Conservation (phyloP, 2,329 filamentous ascomycete species). For the Curvularia eragrostidis region DNA sequence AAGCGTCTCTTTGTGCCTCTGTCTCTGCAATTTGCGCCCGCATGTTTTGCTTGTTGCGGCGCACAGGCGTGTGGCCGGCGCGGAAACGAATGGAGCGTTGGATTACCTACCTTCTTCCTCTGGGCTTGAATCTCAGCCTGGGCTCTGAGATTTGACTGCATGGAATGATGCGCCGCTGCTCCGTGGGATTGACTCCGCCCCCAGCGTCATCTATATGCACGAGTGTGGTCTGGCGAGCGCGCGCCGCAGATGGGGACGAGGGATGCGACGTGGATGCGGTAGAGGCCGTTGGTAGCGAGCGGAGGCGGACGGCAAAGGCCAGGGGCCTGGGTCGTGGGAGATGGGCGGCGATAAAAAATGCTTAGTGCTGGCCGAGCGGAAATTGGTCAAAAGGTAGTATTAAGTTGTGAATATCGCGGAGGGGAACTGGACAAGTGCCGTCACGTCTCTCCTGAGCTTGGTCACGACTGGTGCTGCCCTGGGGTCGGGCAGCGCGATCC, state of each 20-base stretch:
- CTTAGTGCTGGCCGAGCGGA: conserved; percentile 5
- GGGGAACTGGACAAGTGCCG: conserved; percentile 4
- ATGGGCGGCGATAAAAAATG: conserved; percentile 13
- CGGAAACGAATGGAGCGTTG: conserved; percentile 7
- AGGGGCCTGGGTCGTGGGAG: conserved; percentile 26
- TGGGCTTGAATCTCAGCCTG: conserved; percentile 66
- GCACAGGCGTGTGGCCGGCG: conserved; percentile 6
- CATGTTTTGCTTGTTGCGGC: conserved; percentile 13
- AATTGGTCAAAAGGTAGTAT: conserved; percentile 6
- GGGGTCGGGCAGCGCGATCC: conserved; percentile 24
- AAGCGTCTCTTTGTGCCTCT: background rate
- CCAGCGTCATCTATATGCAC: conserved; percentile 46
- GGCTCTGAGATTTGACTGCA: conserved; percentile 56
- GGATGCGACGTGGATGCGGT: conserved; percentile 12
- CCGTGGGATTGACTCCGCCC: conserved; percentile 34
- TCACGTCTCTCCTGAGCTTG: conserved; percentile 25
- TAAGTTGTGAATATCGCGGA: conserved; percentile 18
- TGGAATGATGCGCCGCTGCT: conserved; percentile 46
- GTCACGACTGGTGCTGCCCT: conserved; percentile 12
- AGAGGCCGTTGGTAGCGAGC: conserved; percentile 15
- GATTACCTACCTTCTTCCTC: conserved; percentile 61
- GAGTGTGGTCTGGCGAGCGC: conserved; percentile 32
- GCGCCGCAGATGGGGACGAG: conserved; percentile 25
- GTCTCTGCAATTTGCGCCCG: conserved; percentile 1
- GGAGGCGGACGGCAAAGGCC: conserved; percentile 32